These are phyloP conservation scores for Erysimum pusillum DNA, from an alignment of 441 rosid species.

Conservation along the genomic window DNA sequence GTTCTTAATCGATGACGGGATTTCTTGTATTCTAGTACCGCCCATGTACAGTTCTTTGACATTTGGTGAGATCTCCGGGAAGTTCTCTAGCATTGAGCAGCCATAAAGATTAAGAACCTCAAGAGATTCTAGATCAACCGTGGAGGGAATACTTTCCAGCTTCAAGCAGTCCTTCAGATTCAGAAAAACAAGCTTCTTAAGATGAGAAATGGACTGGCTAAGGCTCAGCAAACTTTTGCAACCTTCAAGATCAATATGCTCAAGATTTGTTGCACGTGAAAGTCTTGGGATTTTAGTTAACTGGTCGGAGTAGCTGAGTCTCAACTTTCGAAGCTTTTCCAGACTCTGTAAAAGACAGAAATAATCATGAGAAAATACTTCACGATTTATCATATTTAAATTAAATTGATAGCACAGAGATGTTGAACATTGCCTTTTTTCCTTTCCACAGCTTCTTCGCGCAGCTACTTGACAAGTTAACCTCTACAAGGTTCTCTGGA, in stretches of 20 bases:
- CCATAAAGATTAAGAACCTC: conserved; percentile 42
- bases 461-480: conserved; percentile 41
- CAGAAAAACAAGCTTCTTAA: conserved; percentile 24
- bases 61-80: conserved; percentile 39
- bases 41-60: conserved; percentile 35
- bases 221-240: conserved; percentile 25
- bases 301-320: conserved; percentile 31
- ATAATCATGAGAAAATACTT: neutral
- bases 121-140: conserved; percentile 21
- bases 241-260: conserved; percentile 41
- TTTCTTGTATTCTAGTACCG: conserved; percentile 38
- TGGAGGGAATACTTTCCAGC: conserved; percentile 32
- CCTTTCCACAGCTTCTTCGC: conserved; percentile 47
- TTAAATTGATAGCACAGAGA: too few relatives aligned
- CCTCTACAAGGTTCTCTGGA: conserved; percentile 44
- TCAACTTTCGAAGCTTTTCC: conserved; percentile 25
- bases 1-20: conserved; percentile 40
- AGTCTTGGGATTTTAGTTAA: conserved; percentile 36
- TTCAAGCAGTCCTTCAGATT: conserved; percentile 26
- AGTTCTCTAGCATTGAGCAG: conserved; percentile 32
- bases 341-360: conserved; percentile 33
- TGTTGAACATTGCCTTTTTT: conserved; percentile 29
- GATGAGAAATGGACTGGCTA: conserved; percentile 16
- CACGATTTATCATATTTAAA: too few relatives aligned
- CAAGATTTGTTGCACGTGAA: conserved; percentile 38